These are phyloP conservation scores for Salix koriyanagi DNA, from an alignment of 345 rosid genomes.

Conservation along the genomic window DNA sequence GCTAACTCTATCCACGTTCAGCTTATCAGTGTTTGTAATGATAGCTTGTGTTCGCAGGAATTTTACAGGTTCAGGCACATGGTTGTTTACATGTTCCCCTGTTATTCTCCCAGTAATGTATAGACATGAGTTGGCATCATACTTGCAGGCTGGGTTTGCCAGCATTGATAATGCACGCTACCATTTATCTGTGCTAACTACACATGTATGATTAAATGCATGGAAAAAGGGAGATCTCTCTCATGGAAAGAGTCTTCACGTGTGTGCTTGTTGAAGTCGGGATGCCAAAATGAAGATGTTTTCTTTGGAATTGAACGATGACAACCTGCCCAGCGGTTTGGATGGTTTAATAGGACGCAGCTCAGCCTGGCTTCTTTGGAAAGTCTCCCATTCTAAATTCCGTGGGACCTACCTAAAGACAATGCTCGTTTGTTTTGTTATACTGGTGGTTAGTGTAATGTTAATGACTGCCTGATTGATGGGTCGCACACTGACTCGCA, in stretches of 20 bases:
- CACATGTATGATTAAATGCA: not conserved
- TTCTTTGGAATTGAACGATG: not conserved
- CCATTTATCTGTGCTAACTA: not conserved
- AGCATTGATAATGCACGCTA: too few species aligned
- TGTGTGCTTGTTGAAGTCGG: not conserved
- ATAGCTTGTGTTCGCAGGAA: not conserved
- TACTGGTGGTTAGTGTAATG: not conserved
- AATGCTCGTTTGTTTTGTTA: too few species aligned
- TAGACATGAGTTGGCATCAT: not conserved
- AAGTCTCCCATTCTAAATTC: not conserved
- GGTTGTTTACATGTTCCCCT: not conserved
- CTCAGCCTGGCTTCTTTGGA: not conserved
- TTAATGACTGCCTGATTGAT: not conserved
- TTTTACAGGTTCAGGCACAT: not conserved
- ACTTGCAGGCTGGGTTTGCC: constrained; percentile 8
- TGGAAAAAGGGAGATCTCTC: not conserved
- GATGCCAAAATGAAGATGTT: not conserved
- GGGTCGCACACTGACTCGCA: not conserved
- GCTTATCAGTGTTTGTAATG: not conserved
- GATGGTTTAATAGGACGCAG: not conserved
- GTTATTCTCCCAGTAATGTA: not conserved
- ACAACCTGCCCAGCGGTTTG: not conserved
- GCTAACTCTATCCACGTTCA: not conserved
- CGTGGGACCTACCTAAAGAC: too few species aligned
- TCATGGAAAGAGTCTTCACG: not conserved